Base-by-base conservation (phyloP, 805 yeast genomes). In the Hanseniaspora guilliermondii region DNA sequence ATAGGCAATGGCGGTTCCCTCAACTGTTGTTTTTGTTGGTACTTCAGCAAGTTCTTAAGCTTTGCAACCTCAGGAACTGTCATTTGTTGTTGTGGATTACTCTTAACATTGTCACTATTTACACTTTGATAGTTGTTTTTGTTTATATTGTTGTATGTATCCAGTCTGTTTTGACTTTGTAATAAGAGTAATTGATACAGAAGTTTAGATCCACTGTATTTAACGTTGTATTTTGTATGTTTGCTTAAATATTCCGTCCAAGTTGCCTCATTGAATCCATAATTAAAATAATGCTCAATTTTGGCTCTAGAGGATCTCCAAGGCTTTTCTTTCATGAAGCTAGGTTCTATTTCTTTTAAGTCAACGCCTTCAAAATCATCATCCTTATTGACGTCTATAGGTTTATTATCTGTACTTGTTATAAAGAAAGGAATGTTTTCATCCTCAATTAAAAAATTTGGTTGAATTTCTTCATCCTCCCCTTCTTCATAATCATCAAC, bases 221-320 rank as follows among this genome's bases (percentile, higher is more conserved):
- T 89, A 6, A 82, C 82, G 54, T 93, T 76, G 48, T 83, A 63
- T 60, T 80, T 82, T 66, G 89, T 96, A 64, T 89, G 96, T 66
- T 87, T 87, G 41, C 82, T 74, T 60, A 96, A 82, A 69, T 93
- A 93, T 24, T 89, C 87, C 53, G 85, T 80, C 99, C 99, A 93
- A 16, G 97, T 85, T 60, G 85, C 77, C 70, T 93, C 99, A 65
- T 93, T 95, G 65, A 93, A 93, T 1, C 98, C 98, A 64, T 81
- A 93, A 70, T 93, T 93, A 74, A 93, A 93, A 68, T 88, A 94
- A 67, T 93, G 97, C 7, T 95, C 78, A 40, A 87, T 70, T 68
- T 93, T 97, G 3, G 96, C 95, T 38, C 97, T 98, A 1, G 97
- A 97, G 59, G 85, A 81, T 65, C 98, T 78, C 99, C 99, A 93